Percentiles rank a stretch among this genome's conserved stretches.
Evolutionary conservation across 78 protist species (phyloP).

Genomic region (Emiliania huxleyi): DNA sequence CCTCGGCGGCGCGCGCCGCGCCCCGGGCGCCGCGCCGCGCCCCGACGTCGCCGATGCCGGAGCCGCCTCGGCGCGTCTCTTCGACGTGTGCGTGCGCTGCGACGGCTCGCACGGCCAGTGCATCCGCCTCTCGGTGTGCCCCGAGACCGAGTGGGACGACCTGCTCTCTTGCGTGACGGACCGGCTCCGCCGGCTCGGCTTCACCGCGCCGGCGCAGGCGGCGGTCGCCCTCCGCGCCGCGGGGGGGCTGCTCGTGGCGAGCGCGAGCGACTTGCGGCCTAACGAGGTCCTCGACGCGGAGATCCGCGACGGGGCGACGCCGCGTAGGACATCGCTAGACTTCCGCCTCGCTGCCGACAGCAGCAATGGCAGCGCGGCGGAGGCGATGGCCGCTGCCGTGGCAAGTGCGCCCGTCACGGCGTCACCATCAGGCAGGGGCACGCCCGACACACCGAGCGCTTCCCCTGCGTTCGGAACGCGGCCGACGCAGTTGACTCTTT

Average conservation of each 20-base stretch:
- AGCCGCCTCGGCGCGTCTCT: background rate
- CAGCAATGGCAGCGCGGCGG: too few relatives aligned
- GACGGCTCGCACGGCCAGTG: background rate
- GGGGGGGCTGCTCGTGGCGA: background rate
- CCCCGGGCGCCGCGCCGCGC: background rate
- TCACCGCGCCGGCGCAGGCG: background rate
- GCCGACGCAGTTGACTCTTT: too few relatives aligned
- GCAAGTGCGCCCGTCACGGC: too few relatives aligned
- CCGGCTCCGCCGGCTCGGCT: background rate
- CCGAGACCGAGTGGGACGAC: background rate
- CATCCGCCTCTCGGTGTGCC: background rate
- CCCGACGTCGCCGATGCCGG: background rate
- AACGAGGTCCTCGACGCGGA: background rate
- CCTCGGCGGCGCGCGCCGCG: background rate
- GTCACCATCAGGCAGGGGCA: too few relatives aligned
- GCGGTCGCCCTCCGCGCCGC: background rate
- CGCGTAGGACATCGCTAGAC: too few relatives aligned
- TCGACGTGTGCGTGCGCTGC: background rate
- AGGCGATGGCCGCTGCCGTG: too few relatives aligned
- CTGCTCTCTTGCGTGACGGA: background rate
- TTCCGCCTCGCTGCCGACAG: too few relatives aligned
- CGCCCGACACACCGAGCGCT: too few relatives aligned
- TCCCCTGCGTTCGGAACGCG: too few relatives aligned
- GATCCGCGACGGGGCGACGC: too few relatives aligned
- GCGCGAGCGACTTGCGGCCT: background rate